These are phyloP conservation scores for Wickerhamiella dianesei DNA, from an alignment of 805 yeast genomes.

Conservation along the genomic window DNA sequence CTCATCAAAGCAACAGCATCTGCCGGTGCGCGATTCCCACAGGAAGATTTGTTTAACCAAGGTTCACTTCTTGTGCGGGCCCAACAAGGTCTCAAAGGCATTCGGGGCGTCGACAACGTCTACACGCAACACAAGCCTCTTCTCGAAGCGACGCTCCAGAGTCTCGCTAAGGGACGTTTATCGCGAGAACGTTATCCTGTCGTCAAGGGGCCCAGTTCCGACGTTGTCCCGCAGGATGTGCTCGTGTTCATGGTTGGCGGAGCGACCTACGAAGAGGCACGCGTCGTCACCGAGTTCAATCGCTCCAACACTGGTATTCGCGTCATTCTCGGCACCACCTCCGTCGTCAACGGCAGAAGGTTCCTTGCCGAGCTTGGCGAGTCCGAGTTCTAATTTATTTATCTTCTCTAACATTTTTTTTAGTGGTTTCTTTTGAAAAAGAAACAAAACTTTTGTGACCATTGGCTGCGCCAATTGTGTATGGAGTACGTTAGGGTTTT, in stretches of 20 bases:
- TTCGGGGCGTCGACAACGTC: conserved; percentile 36
- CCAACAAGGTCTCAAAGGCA: conserved; percentile 30
- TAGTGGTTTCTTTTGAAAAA: too few relatives aligned
- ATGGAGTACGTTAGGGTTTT: too few relatives aligned
- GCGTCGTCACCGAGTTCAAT: conserved; percentile 63
- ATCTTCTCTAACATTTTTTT: too few relatives aligned
- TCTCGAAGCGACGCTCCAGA: conserved; percentile 36
- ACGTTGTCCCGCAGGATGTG: conserved; percentile 24
- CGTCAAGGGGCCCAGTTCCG: conserved; percentile 24
- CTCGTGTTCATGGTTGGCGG: conserved; percentile 57
- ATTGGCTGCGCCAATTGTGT: too few relatives aligned
- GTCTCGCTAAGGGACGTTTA: conserved; percentile 32
- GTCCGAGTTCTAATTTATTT: neutral
- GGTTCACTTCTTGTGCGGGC: conserved; percentile 30
- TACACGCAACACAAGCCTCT: conserved; percentile 88
- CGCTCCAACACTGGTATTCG: conserved; percentile 39
- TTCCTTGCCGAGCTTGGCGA: conserved; percentile 7
- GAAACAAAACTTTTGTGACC: too few relatives aligned
- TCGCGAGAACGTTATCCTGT: conserved; percentile 32
- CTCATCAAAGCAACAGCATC: conserved; percentile 30
- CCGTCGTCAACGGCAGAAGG: conserved; percentile 11
- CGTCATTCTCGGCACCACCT: conserved; percentile 69
- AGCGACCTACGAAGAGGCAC: conserved; percentile 80
- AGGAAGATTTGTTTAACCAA: conserved; percentile 28
- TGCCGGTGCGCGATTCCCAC: conserved; percentile 32